Evolutionary conservation across 2,329 filamentous ascomycete genomes (phyloP).

Genomic region (Macrophomina tecta): DNA sequence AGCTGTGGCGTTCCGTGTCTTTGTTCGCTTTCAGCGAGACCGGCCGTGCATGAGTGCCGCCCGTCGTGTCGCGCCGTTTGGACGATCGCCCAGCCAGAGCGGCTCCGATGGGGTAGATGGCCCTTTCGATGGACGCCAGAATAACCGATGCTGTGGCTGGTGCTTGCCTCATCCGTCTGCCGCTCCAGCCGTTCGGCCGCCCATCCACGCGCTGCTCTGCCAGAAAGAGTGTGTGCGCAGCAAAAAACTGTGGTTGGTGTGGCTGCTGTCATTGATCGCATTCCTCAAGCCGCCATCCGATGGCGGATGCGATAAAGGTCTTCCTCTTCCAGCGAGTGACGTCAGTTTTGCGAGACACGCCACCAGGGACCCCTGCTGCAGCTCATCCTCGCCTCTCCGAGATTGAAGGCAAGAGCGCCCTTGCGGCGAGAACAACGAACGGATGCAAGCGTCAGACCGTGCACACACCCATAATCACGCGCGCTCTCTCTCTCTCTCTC

Average conservation of each 20-base stretch:
- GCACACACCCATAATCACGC: background rate
- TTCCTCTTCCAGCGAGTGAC: background rate
- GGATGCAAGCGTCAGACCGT: background rate
- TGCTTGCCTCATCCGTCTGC: no score
- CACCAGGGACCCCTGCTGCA: conserved; percentile 9
- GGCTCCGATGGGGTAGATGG: background rate
- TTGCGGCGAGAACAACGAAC: background rate
- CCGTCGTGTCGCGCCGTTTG: background rate
- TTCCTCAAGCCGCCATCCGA: background rate
- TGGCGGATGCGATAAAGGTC: background rate
- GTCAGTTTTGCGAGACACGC: conserved; percentile 5
- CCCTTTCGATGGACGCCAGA: background rate
- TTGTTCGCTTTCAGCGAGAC: background rate
- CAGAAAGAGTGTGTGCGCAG: background rate
- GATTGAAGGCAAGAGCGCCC: background rate
- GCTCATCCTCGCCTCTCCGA: background rate
- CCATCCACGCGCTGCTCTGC: no score
- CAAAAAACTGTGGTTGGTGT: background rate
- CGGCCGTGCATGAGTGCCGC: background rate
- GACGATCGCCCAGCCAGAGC: background rate
- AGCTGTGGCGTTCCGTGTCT: background rate
- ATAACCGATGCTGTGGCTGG: background rate
- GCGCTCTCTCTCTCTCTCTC: background rate
- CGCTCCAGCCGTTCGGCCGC: no score
- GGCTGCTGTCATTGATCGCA: conserved; percentile 10